Percentiles rank a stretch among this genome's conserved stretches.
These are phyloP conservation scores for Elymus sibiricus DNA, from an alignment of 176 grass and related monocot species.

Conservation along the genomic window DNA sequence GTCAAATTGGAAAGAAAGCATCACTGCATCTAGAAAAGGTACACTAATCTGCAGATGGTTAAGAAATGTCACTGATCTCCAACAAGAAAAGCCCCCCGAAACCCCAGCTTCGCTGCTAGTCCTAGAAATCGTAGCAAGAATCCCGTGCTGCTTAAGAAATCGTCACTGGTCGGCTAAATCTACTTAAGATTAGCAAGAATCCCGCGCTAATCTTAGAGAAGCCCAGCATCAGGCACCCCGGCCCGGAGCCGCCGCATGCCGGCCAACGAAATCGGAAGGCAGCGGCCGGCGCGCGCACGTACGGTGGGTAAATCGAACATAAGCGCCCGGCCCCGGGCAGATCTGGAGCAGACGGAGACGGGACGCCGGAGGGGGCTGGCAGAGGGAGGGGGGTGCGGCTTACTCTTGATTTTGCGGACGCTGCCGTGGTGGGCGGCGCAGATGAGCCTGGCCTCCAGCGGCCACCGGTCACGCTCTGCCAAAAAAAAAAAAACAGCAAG, in stretches of 20 bases:
- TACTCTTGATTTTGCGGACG: slow-evolving; percentile 26
- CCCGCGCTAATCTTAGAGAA: background rate
- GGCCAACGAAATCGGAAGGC: too few relatives aligned
- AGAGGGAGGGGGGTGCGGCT: background rate
- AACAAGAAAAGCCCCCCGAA: background rate
- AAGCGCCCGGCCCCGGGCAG: too few relatives aligned
- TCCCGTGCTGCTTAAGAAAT: too few relatives aligned
- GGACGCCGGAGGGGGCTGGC: too few relatives aligned
- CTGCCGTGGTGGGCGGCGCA: slow-evolving; percentile 1
- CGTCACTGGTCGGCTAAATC: background rate
- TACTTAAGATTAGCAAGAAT: too few relatives aligned
- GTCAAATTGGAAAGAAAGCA: background rate
- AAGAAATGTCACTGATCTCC: background rate
- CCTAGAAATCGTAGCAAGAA: too few relatives aligned
- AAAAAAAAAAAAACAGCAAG: background rate
- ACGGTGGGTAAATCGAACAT: too few relatives aligned
- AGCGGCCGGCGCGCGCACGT: too few relatives aligned
- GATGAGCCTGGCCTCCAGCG: background rate
- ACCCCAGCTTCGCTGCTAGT: background rate
- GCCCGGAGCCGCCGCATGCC: background rate
- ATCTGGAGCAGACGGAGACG: too few relatives aligned
- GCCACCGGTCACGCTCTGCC: background rate
- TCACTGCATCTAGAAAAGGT: too few relatives aligned
- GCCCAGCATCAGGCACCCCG: background rate
- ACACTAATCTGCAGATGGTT: too few relatives aligned